phyloP scores from a whole-genome alignment of 495 filamentous ascomycete genomes.

The Monascus purpureus region DNA sequence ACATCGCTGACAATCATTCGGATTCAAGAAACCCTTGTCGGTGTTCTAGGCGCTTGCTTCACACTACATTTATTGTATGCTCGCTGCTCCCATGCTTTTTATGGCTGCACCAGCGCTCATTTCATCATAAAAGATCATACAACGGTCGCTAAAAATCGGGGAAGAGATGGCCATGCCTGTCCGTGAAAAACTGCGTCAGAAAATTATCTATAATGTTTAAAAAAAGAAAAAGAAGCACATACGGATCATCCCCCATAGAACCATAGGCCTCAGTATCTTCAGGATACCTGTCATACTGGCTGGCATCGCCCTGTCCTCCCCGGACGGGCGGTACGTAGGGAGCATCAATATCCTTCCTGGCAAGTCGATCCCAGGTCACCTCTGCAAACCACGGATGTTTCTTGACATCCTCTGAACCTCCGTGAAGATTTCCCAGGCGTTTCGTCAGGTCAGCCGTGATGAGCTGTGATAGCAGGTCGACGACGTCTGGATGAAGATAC shows the following conservation, averaged over 20 bases:
- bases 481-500: conserved; percentile 88
- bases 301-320: conserved; percentile 85
- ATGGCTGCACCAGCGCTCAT: too few species aligned
- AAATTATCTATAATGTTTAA: background rate
- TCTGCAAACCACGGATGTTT: conserved; percentile 91
- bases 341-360: conserved; percentile 92
- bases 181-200: conserved; percentile 4
- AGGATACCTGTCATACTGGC: conserved; percentile 95
- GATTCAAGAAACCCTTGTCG: too few species aligned
- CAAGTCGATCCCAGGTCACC: conserved; percentile 91
- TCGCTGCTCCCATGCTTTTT: too few species aligned
- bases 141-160: conserved; percentile 46
- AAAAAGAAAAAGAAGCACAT: conserved; percentile 28
- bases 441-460: conserved; percentile 95
- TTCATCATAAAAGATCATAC: conserved; percentile 26
- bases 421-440: conserved; percentile 83
- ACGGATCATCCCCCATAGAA: conserved; percentile 62
- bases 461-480: conserved; percentile 77
- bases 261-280: conserved; percentile 93
- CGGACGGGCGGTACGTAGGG: conserved; percentile 95
- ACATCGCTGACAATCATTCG: too few species aligned
- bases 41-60: too few species aligned
- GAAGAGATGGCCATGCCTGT: conserved; percentile 58
- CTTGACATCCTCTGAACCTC: conserved; percentile 89
- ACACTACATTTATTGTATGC: too few species aligned